These are phyloP conservation scores for Mrakia hoshinonis DNA, from an alignment of 768 basidiomycete species.

Conservation along the genomic window DNA sequence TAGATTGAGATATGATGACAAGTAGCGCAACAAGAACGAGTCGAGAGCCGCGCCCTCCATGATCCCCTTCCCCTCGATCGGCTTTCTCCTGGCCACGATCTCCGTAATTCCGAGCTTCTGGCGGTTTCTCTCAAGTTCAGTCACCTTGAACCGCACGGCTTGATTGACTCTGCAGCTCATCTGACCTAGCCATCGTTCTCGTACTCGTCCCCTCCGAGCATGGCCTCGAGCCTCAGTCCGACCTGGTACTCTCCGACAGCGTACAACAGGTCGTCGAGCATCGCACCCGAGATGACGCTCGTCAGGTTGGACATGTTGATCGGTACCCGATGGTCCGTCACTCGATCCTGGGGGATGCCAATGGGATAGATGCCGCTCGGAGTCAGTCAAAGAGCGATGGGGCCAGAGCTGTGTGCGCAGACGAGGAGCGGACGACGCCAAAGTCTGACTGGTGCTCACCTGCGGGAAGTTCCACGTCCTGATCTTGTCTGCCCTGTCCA, in stretches of 20 bases:
- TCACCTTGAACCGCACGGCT: no score
- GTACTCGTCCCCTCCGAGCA: constrained; percentile 38
- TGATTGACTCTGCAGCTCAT: no score
- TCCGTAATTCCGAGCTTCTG: no score
- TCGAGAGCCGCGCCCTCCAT: no score
- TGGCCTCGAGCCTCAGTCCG: constrained; percentile 38
- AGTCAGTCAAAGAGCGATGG: not conserved
- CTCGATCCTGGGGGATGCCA: constrained; percentile 55
- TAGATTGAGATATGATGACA: no score
- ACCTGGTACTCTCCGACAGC: constrained; percentile 38
- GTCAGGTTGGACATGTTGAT: constrained; percentile 50
- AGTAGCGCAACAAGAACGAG: no score
- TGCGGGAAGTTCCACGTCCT: constrained; percentile 92
- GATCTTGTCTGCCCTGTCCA: constrained; percentile 87
- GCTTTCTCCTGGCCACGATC: no score
- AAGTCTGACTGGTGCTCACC: constrained; percentile 42
- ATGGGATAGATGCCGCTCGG: not conserved
- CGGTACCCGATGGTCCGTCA: constrained; percentile 86
- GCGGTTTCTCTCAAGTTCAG: no score
- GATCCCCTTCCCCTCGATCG: no score
- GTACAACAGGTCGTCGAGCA: constrained; percentile 39
- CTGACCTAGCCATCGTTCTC: constrained; percentile 25
- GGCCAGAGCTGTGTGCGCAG: not conserved
- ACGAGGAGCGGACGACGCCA: not conserved
- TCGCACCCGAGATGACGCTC: constrained; percentile 45